Conservation (phyloP, 306 rosid species). For the Vigna unguiculata region DNA sequence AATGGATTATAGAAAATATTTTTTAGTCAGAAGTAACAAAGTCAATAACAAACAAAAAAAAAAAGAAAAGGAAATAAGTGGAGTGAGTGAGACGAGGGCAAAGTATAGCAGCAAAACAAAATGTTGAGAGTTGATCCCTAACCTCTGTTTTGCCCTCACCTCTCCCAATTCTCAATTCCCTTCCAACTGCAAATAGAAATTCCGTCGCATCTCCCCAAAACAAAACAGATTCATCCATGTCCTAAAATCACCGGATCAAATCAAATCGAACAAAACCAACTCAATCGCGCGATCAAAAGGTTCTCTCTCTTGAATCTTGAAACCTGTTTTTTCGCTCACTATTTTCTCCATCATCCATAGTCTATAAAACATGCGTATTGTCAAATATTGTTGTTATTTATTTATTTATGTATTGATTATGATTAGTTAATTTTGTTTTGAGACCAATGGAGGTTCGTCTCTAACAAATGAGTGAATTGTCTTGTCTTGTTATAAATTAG, state of each 20-base stretch:
- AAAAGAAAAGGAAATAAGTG: not conserved
- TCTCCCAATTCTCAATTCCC: not conserved
- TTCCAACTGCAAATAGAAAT: too few relatives aligned
- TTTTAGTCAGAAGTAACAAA: too few relatives aligned
- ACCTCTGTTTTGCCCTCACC: not conserved
- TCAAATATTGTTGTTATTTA: not conserved
- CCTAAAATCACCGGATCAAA: slow-evolving; percentile 2
- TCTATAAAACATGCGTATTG: not conserved
- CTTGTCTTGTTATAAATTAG: not conserved
- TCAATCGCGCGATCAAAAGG: slow-evolving; percentile 8
- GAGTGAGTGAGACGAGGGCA: not conserved
- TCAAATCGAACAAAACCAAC: not conserved
- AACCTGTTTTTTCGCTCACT: not conserved
- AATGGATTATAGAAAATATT: too few relatives aligned
- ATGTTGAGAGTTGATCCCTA: not conserved
- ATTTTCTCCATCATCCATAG: not conserved
- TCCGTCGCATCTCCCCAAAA: too few relatives aligned
- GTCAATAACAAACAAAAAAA: not conserved
- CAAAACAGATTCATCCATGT: not conserved
- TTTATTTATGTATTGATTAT: not conserved
- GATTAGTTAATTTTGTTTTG: not conserved
- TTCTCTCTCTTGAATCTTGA: not conserved
- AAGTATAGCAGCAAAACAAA: not conserved
- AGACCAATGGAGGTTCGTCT: not conserved
- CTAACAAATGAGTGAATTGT: not conserved